Base-by-base conservation (phyloP, 78 protist species). In the Chrysochromulina tobinii region DNA sequence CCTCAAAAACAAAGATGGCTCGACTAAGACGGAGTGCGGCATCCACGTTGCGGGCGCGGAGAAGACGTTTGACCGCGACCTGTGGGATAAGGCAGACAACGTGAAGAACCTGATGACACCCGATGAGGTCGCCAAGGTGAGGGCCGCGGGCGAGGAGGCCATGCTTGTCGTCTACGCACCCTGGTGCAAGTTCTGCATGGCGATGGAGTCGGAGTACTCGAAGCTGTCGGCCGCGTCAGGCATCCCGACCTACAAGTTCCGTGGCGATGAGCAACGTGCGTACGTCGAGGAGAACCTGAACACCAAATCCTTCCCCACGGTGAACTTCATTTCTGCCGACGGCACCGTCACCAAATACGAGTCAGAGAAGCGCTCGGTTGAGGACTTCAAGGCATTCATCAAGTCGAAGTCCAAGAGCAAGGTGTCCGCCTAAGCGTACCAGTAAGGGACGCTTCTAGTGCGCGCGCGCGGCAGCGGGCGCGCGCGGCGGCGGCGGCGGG, bases 11-110 rank as follows among this genome's bases (percentile, higher is more conserved):
- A 72, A 85, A 58, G 93, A 91, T 68, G 93, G 93, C 54, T 91
- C 93, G 27, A 66, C 38, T 55, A 91, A 91, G 89, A 91, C 93
- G 25, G 93, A 91, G 89, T 91, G 93, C 84, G 93, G 93, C 91
- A 91, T 91, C 89, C 93, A 91, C 72, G 91, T 91, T 2, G 93
- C 77, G 4, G 93, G 93, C 51, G 93, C 93, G 6, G 93, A 90
- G 89, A 48, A 55, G 85, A 90, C 93, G 20, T 90, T 79, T 66
- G 93, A 90, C 61, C 73, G 93, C 53, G 88, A 90, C 93, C 81
- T 86, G 54, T 86, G 61, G 89, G 17, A 3, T 20, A 8, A 0
- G 59, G 8, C 58, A 7, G 8, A 50, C 21, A 21, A 7, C 50
- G 92, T 89, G 61, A 51, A 48, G 69, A 23, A 38, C 50, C 87